Evolutionary conservation across 148 eudicot species (phyloP), one percentile per base, ranked within the genome.

Genomic region (Pouteria glomerata): DNA sequence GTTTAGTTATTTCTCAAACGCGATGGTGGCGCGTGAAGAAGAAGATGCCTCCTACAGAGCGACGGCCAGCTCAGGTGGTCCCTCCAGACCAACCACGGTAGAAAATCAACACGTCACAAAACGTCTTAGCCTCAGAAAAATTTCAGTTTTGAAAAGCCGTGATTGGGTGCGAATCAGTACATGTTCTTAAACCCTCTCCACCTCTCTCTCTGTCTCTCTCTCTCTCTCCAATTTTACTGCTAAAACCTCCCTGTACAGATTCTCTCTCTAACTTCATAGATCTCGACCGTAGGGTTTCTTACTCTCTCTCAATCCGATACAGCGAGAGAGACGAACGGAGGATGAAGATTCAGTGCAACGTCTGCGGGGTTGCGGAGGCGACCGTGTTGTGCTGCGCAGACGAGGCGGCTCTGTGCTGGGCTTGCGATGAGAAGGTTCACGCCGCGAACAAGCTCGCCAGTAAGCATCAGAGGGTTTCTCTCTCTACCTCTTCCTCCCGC

Each of bases 271-370:
- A 12, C 13, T 2, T 10, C 6, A 23, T 50, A 50, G 55, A 16
- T 50, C n/a, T 50, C 55, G 12, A 19, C n/a, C 21, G 21, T 50
- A 55, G 58, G 58, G 58, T 55, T 55, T 55, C 30, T 24, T 12
- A 6, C 18, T 48, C 53, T 2, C 18, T 12, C 53, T 10, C 53
- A 2, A 6, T 15, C 53, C 44, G 10, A 4, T 5, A 5, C 44
- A 61, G 39, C 26, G 58, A 26, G 44, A 44, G 42, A 41, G 26
- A 14, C 10, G 18, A 19, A 10, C 47, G 48, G 21, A 58, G 57
- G 73, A 95, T 91, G 99, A 95, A 95, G 90, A 95, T 95, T 67
- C 97, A 88, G 88, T 95, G 99, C 69, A 86, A 80, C 88, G 98
- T 91, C 33, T 95, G 99, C 16, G 97, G 87, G 78, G 82, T 74